Conservation (phyloP, 139 green algal species). For the Gonium pectorale region DNA sequence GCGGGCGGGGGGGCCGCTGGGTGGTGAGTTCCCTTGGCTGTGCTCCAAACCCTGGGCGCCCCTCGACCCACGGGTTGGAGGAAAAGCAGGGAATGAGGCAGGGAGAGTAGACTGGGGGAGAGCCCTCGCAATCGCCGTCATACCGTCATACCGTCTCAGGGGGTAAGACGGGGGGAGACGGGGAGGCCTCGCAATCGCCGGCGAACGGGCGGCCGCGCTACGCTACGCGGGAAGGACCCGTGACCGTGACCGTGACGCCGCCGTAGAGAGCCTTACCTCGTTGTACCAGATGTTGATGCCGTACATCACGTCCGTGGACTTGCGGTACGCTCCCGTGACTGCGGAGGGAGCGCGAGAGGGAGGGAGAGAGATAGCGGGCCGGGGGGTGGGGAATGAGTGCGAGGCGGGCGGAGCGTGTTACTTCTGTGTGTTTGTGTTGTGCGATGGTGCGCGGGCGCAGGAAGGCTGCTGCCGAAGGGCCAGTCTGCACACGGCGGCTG, state of each 20-base stretch:
- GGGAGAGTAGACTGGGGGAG: too few species aligned
- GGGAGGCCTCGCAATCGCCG: not conserved
- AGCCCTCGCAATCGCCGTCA: too few species aligned
- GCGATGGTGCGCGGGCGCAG: too few species aligned
- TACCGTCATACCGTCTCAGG: not conserved
- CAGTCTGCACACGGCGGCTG: not conserved
- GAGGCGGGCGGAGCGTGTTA: not conserved
- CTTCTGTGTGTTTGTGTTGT: too few species aligned
- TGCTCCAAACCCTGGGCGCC: too few species aligned
- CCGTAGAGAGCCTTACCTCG: not conserved
- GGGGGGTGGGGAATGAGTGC: not conserved
- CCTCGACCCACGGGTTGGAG: too few species aligned
- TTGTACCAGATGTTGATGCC: conserved; percentile 31
- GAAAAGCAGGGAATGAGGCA: too few species aligned
- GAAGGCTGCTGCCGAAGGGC: not conserved
- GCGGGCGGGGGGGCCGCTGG: too few species aligned
- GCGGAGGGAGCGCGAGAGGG: not conserved
- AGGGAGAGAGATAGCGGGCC: not conserved
- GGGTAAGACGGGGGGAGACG: not conserved
- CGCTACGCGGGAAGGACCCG: too few species aligned
- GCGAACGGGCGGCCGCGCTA: not conserved
- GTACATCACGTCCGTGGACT: not conserved
- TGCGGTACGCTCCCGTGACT: conserved; percentile 10
- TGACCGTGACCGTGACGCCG: too few species aligned
- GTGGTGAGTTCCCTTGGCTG: too few species aligned